A percentile compares a stretch with the other conserved stretches of the same genome.
phyloP scores from a whole-genome alignment of 345 rosid species.

The Populus nigra region DNA sequence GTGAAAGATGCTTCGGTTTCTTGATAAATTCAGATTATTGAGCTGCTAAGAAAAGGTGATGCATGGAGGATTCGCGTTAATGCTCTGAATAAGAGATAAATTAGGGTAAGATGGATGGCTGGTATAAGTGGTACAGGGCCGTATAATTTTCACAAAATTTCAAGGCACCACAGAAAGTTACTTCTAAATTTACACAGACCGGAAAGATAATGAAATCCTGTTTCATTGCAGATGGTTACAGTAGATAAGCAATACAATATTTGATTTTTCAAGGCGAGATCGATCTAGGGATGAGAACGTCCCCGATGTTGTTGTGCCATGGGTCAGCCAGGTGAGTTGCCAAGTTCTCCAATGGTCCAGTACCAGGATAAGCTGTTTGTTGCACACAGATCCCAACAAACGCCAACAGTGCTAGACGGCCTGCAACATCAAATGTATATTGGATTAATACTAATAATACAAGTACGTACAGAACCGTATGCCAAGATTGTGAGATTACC shows the following conservation, averaged over 20 bases:
- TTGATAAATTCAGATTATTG: too few relatives aligned
- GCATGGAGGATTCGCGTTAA: too few relatives aligned
- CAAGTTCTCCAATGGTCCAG: constrained; percentile 97
- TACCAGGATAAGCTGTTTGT: constrained; percentile 94
- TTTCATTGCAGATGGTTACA: constrained; percentile 33
- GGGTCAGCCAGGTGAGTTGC: constrained; percentile 96
- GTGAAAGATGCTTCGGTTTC: too few relatives aligned
- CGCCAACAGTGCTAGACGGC: constrained; percentile 87
- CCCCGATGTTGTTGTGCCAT: constrained; percentile 96
- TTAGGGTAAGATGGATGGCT: too few relatives aligned
- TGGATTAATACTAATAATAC: background rate
- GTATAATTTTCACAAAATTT: too few relatives aligned
- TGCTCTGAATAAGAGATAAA: too few relatives aligned
- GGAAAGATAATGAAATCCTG: background rate
- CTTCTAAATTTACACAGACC: background rate
- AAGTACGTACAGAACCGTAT: background rate
- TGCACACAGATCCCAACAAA: constrained; percentile 94
- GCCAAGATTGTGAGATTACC: constrained; percentile 34
- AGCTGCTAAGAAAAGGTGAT: too few relatives aligned
- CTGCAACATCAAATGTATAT: constrained; percentile 26
- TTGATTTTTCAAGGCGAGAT: constrained; percentile 31
- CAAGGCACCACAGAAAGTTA: background rate
- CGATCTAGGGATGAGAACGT: constrained; percentile 58
- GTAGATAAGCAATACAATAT: background rate
- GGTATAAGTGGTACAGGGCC: too few relatives aligned